Conservation (phyloP, 2,329 filamentous ascomycete species). For the Cladosporium sp. region DNA sequence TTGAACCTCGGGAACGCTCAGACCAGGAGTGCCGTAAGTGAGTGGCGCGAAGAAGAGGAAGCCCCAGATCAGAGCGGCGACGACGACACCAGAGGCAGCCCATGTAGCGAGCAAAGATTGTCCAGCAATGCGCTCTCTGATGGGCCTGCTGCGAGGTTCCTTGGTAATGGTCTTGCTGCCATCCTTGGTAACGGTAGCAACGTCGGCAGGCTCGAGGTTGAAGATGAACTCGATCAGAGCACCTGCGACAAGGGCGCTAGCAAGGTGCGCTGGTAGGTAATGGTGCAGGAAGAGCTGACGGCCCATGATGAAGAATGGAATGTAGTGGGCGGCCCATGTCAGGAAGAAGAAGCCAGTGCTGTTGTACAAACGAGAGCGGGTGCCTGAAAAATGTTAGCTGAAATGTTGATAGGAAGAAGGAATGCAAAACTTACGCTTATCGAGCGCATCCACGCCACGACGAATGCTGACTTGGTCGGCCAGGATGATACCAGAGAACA, state of each 20-base stretch:
- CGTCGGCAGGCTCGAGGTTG: conserved; percentile 73
- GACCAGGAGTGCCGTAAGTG: conserved; percentile 90
- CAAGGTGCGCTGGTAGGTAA: conserved; percentile 91
- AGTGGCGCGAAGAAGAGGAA: conserved; percentile 94
- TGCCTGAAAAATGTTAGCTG: conserved; percentile 54
- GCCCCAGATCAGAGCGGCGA: conserved; percentile 67
- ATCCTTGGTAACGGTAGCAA: conserved; percentile 51
- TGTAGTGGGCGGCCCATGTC: conserved; percentile 94
- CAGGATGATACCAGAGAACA: conserved; percentile 86
- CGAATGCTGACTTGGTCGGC: conserved; percentile 93
- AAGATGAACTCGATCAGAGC: conserved; percentile 95
- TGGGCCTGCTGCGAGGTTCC: conserved; percentile 64
- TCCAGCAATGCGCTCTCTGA: conserved; percentile 75
- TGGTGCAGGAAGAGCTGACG: conserved; percentile 97
- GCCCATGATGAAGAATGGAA: conserved; percentile 97
- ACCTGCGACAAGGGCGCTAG: conserved; percentile 85
- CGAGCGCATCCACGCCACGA: conserved; percentile 88
- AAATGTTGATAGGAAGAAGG: not conserved
- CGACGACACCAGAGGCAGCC: conserved; percentile 72
- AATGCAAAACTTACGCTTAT: conserved; percentile 71
- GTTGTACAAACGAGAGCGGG: conserved; percentile 93
- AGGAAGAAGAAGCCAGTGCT: conserved; percentile 99
- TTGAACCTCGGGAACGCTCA: conserved; percentile 74
- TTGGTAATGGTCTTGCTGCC: conserved; percentile 38
- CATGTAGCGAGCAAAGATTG: conserved; percentile 78